Evolutionary conservation across 1,139 yeast genomes (phyloP).

Genomic region (Debaryomyces udenii): DNA sequence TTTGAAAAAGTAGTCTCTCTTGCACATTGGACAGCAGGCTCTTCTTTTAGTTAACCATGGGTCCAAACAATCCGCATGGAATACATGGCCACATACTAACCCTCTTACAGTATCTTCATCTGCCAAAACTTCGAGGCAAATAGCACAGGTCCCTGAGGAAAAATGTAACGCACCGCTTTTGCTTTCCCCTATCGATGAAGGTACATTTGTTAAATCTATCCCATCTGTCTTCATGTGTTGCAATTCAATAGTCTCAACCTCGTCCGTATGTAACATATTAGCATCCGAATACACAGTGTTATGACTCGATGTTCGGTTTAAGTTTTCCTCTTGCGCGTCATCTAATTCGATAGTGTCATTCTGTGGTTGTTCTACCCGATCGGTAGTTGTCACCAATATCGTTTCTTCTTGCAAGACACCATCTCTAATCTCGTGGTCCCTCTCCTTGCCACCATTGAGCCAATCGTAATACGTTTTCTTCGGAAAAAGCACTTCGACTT

Average conservation of each 20-base stretch:
- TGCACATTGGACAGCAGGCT: conserved; percentile 87
- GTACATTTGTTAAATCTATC: neutral
- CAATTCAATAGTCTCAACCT: conserved; percentile 15
- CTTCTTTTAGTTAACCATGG: conserved; percentile 79
- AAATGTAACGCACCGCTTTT: conserved; percentile 46
- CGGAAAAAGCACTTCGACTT: conserved; percentile 71
- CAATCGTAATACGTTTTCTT: conserved; percentile 61
- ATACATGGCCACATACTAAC: conserved; percentile 80
- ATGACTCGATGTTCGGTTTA: conserved; percentile 10
- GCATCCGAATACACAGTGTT: conserved; percentile 3
- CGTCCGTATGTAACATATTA: neutral
- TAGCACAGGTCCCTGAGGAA: conserved; percentile 78
- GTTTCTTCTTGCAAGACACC: conserved; percentile 41
- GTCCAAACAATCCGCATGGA: conserved; percentile 77
- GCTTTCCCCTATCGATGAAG: conserved; percentile 4
- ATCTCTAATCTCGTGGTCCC: conserved; percentile 36
- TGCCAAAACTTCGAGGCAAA: conserved; percentile 70
- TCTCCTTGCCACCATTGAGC: conserved; percentile 59
- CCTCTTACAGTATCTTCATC: conserved; percentile 70
- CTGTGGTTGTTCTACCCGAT: neutral
- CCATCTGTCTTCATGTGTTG: conserved; percentile 10
- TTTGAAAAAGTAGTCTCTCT: conserved; percentile 64
- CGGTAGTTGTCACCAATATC: neutral
- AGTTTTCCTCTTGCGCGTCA: conserved; percentile 22
- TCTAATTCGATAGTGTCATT: conserved; percentile 18